Conservation (phyloP, 345 rosid genomes). For the Turritis glabra region DNA sequence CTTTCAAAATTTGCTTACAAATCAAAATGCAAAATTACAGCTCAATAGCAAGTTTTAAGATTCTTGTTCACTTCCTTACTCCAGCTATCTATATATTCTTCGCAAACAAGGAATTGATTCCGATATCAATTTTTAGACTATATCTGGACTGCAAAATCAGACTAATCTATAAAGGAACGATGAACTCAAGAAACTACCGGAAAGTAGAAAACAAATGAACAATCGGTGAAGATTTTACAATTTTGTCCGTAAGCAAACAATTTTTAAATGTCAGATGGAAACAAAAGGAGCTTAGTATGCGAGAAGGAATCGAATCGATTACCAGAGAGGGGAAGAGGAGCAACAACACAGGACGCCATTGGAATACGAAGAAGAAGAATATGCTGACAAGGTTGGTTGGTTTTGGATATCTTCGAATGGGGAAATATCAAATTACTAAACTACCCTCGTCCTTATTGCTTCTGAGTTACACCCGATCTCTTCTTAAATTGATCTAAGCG, state of each 20-base stretch:
- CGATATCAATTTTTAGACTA: background rate
- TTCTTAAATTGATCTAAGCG: too few relatives aligned
- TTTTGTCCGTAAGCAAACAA: too few relatives aligned
- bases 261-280: background rate
- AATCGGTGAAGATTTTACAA: too few relatives aligned
- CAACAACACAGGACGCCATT: slow-evolving; percentile 42
- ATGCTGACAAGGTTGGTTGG: slow-evolving; percentile 1
- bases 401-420: background rate
- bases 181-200: background rate
- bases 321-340: slow-evolving; percentile 39
- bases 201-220: too few relatives aligned
- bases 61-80: background rate
- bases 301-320: background rate
- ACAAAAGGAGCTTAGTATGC: background rate
- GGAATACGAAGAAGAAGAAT: background rate
- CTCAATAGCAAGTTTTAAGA: background rate
- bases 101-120: background rate
- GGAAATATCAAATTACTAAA: background rate
- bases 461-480: background rate
- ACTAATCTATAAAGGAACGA: background rate
- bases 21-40: background rate
- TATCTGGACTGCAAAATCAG: background rate
- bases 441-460: slow-evolving; percentile 4
- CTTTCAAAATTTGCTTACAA: background rate
- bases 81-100: background rate